Evolutionary conservation across 2,329 filamentous ascomycete species (phyloP).

Genomic region (Alternaria sp.): DNA sequence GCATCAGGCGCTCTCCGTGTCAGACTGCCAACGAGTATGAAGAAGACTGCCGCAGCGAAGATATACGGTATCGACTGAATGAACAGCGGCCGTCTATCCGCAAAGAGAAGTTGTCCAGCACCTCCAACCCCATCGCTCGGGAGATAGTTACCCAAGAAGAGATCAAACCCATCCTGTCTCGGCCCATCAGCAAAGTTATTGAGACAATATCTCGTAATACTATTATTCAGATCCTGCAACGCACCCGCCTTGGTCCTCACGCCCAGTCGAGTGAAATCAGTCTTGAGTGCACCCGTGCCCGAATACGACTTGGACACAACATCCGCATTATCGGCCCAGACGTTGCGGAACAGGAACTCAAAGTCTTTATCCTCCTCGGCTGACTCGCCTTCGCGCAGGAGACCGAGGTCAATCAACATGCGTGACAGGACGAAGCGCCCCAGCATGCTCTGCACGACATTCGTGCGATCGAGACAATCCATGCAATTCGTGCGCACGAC

Average conservation of each 20-base stretch:
- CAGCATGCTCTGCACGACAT: constrained; percentile 97
- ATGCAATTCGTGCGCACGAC: constrained; percentile 98
- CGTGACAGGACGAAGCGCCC: constrained; percentile 87
- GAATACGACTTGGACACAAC: constrained; percentile 93
- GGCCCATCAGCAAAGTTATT: constrained; percentile 98
- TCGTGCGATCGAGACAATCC: constrained; percentile 98
- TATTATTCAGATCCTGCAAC: constrained; percentile 86
- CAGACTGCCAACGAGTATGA: constrained; percentile 77
- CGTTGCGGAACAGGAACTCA: constrained; percentile 90
- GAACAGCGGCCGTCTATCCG: constrained; percentile 82
- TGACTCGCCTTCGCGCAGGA: constrained; percentile 77
- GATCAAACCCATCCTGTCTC: constrained; percentile 91
- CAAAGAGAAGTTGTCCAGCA: constrained; percentile 73
- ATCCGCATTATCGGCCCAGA: constrained; percentile 99
- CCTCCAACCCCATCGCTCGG: constrained; percentile 76
- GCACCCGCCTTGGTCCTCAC: constrained; percentile 85
- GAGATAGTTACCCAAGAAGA: constrained; percentile 88
- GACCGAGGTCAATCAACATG: constrained; percentile 84
- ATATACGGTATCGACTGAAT: constrained; percentile 96
- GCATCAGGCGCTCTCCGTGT: constrained; percentile 76
- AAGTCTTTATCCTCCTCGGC: constrained; percentile 84
- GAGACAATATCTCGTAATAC: constrained; percentile 83
- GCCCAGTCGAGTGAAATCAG: constrained; percentile 94
- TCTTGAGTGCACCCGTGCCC: constrained; percentile 96
- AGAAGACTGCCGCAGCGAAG: constrained; percentile 83